These are phyloP conservation scores for Phytopythium chamaehyphon DNA, from an alignment of 352 stramenopile species.

Conservation along the genomic window DNA sequence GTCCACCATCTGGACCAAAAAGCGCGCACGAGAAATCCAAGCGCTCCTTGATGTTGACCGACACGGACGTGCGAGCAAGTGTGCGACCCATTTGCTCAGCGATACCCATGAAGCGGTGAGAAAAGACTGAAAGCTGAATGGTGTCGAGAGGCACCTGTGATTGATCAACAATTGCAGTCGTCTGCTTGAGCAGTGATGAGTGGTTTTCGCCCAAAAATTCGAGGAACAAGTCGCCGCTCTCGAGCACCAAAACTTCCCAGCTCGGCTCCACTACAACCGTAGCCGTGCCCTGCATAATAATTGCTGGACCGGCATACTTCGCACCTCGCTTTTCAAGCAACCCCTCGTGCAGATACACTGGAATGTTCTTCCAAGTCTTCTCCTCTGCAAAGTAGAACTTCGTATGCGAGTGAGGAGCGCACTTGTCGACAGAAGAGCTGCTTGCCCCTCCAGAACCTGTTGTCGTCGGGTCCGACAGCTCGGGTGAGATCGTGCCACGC, in stretches of 20 bases:
- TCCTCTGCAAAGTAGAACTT: slow-evolving; percentile 78
- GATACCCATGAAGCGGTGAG: slow-evolving; percentile 99
- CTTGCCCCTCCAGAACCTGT: background rate
- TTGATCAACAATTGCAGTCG: slow-evolving; percentile 12
- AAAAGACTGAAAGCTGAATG: slow-evolving; percentile 97
- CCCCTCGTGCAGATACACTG: slow-evolving; percentile 93
- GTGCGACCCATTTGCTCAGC: slow-evolving; percentile 99
- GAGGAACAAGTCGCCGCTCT: slow-evolving; percentile 95
- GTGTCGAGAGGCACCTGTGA: slow-evolving; percentile 82
- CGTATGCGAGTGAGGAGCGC: slow-evolving; percentile 54
- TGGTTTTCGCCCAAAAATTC: slow-evolving; percentile 33
- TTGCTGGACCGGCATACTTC: slow-evolving; percentile 87
- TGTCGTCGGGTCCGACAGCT: slow-evolving; percentile 37
- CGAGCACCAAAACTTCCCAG: slow-evolving; percentile 92
- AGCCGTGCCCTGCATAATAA: slow-evolving; percentile 98
- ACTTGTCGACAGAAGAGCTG: slow-evolving; percentile 13
- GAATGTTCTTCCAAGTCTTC: slow-evolving; percentile 77
- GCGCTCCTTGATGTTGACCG: slow-evolving; percentile 99
- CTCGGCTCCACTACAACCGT: slow-evolving; percentile 97
- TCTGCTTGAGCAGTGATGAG: slow-evolving; percentile 7
- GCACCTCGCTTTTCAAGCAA: slow-evolving; percentile 67
- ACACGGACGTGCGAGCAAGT: slow-evolving; percentile 94
- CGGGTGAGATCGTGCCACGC: slow-evolving; percentile 89
- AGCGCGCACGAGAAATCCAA: slow-evolving; percentile 99
- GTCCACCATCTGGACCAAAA: slow-evolving; percentile 95